A percentile compares a stretch with the other conserved stretches of the same genome.
Evolutionary conservation across 1,284 basidiomycete species (phyloP).

Genomic region (Cryptococcus sp.): DNA sequence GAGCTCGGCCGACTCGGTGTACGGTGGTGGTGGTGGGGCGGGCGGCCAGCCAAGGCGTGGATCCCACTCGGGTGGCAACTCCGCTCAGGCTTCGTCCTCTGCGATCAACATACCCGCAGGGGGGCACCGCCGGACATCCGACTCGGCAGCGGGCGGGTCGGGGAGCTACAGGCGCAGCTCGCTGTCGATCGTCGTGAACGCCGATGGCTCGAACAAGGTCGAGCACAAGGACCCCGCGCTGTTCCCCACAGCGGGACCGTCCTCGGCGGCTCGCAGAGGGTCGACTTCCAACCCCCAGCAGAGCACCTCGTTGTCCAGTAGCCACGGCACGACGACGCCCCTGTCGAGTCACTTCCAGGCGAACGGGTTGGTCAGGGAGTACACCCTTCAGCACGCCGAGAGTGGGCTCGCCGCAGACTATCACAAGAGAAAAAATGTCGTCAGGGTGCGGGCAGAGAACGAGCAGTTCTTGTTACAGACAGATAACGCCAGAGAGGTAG

Average conservation of each 20-base stretch:
- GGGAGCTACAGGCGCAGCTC: conserved; percentile 10
- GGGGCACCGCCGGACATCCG: conserved; percentile 8
- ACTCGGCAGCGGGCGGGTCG: conserved; percentile 1
- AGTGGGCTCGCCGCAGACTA: conserved; percentile 94
- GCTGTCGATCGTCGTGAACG: conserved; percentile 11
- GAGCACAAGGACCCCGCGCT: conserved; percentile 40
- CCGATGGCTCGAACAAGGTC: conserved; percentile 4
- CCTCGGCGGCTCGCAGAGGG: conserved; percentile 1
- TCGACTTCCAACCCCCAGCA: conserved; percentile 4
- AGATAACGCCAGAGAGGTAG: conserved; percentile 75
- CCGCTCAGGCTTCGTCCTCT: neutral
- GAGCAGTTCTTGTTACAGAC: conserved; percentile 97
- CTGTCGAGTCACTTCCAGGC: conserved; percentile 44
- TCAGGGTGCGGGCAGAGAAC: conserved; percentile 87
- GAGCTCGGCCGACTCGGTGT: no score
- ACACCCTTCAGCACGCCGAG: conserved; percentile 86
- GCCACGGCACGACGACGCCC: conserved; percentile 15
- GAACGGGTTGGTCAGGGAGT: conserved; percentile 56
- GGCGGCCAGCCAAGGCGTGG: conserved; percentile 6
- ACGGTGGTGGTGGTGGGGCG: no score
- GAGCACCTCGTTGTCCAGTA: neutral
- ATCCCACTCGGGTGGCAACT: neutral
- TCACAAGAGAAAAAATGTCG: conserved; percentile 87
- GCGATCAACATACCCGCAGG: neutral
- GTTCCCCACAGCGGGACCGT: conserved; percentile 21